Evolutionary conservation across 805 yeast species (phyloP).

Genomic region (Yarrowia sp.): DNA sequence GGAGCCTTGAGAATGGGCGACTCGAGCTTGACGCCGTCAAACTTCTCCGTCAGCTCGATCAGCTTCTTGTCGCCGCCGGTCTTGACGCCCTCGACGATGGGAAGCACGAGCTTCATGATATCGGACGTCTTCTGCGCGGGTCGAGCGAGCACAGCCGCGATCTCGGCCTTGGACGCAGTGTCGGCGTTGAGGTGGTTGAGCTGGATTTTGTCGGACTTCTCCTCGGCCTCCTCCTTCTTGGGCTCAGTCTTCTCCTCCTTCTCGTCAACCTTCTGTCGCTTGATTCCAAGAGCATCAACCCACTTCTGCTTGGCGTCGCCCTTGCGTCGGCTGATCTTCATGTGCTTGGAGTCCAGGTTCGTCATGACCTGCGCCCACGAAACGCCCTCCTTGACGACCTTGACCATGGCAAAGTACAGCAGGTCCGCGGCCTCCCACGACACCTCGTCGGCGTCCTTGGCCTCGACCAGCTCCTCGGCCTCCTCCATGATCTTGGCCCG

Average conservation of each 20-base stretch:
- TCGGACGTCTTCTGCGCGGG: slow-evolving; percentile 95
- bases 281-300: slow-evolving; percentile 39
- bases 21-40: slow-evolving; percentile 74
- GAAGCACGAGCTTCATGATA: slow-evolving; percentile 88
- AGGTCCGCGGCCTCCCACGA: slow-evolving; percentile 99
- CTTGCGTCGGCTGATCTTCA: slow-evolving; percentile 85
- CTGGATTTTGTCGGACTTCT: slow-evolving; percentile 41
- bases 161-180: slow-evolving; percentile 45
- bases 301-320: slow-evolving; percentile 94
- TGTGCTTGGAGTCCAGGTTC: slow-evolving; percentile 76
- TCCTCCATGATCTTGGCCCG: slow-evolving; percentile 88
- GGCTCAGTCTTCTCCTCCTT: slow-evolving; percentile 30
- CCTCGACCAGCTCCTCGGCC: slow-evolving; percentile 92
- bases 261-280: slow-evolving; percentile 29
- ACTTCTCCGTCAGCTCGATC: slow-evolving; percentile 83
- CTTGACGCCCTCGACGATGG: slow-evolving; percentile 79
- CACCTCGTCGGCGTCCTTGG: slow-evolving; percentile 61
- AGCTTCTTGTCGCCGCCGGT: slow-evolving; percentile 81
- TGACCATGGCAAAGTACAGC: slow-evolving; percentile 62
- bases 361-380: slow-evolving; percentile 75
- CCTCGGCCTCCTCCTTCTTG: slow-evolving; percentile 28
- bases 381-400: slow-evolving; percentile 73
- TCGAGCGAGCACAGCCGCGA: slow-evolving; percentile 69
- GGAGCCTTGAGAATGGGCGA: slow-evolving; percentile 85
- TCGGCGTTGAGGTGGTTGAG: slow-evolving; percentile 51